A percentile compares a stretch with the other conserved stretches of the same genome.
Conservation (phyloP, 179 eudicot species). For the Beta lomatogona region DNA sequence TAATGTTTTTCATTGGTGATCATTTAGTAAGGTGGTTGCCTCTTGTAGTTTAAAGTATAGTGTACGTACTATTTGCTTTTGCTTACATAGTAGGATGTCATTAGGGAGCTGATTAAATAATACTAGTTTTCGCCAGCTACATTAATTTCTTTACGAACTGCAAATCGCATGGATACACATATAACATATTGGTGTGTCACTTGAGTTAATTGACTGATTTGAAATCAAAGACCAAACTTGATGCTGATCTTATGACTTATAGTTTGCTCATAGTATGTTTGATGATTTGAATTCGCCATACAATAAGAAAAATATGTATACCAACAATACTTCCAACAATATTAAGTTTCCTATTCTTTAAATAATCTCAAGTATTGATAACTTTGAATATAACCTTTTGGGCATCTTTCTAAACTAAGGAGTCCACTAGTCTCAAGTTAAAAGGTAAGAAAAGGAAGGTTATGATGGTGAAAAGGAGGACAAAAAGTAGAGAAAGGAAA, state of each 20-base stretch:
- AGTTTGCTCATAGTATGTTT: not conserved
- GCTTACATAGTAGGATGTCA: slow-evolving; percentile 20
- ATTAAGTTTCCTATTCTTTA: no score
- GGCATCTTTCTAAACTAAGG: no score
- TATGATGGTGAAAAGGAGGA: no score
- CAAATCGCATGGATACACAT: not conserved
- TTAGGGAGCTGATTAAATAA: not conserved
- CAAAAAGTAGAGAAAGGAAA: no score
- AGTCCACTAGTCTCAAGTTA: no score
- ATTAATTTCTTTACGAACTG: not conserved
- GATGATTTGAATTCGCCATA: not conserved
- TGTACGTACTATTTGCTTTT: slow-evolving; percentile 6
- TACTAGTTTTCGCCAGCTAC: not conserved
- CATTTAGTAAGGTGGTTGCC: not conserved
- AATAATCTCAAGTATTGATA: no score
- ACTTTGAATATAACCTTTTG: no score
- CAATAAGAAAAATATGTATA: no score
- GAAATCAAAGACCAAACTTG: not conserved
- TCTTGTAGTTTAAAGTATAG: not conserved
- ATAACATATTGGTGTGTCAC: not conserved
- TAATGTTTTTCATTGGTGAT: slow-evolving; percentile 8
- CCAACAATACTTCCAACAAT: no score
- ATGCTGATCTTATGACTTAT: slow-evolving; percentile 8
- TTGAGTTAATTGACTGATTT: not conserved
- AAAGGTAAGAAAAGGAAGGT: no score